Conservation (phyloP, 768 basidiomycete species). For the Lactarius vividus region DNA sequence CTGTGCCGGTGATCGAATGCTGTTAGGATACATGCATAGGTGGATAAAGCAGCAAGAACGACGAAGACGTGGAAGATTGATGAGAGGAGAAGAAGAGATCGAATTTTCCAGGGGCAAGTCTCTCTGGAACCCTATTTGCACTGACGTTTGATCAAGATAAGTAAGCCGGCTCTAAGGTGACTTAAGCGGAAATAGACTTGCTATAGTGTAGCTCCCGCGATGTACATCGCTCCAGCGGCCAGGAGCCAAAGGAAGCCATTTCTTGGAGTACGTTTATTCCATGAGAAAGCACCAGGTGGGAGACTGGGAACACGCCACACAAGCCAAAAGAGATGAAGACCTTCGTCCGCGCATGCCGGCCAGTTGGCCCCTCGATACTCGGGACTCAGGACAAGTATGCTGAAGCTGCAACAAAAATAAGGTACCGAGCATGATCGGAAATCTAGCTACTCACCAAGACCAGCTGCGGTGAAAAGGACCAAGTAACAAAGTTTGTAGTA, state of each 20-base stretch:
- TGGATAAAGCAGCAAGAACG: constrained; percentile 64
- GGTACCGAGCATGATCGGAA: not conserved
- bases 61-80: constrained; percentile 89
- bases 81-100: constrained; percentile 80
- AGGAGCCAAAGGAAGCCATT: constrained; percentile 70
- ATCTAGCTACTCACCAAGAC: constrained; percentile 49
- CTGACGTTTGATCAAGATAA: constrained; percentile 41
- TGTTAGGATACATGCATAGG: constrained; percentile 57
- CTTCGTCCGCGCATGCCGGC: constrained; percentile 70
- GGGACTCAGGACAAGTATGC: constrained; percentile 74
- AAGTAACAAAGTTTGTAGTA: constrained; percentile 55
- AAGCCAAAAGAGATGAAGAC: constrained; percentile 80
- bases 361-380: constrained; percentile 72
- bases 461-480: constrained; percentile 47
- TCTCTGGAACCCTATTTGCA: constrained; percentile 81
- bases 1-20: constrained; percentile 59
- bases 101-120: constrained; percentile 69
- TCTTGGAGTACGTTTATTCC: constrained; percentile 53
- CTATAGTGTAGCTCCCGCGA: constrained; percentile 79
- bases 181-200: constrained; percentile 44
- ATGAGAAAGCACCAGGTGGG: constrained; percentile 59
- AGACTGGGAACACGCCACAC: constrained; percentile 63
- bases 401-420: constrained; percentile 43
- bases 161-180: constrained; percentile 23
- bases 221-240: constrained; percentile 69